Base-by-base conservation (phyloP, 1,284 basidiomycete genomes). In the Neonothopanus nambi region DNA sequence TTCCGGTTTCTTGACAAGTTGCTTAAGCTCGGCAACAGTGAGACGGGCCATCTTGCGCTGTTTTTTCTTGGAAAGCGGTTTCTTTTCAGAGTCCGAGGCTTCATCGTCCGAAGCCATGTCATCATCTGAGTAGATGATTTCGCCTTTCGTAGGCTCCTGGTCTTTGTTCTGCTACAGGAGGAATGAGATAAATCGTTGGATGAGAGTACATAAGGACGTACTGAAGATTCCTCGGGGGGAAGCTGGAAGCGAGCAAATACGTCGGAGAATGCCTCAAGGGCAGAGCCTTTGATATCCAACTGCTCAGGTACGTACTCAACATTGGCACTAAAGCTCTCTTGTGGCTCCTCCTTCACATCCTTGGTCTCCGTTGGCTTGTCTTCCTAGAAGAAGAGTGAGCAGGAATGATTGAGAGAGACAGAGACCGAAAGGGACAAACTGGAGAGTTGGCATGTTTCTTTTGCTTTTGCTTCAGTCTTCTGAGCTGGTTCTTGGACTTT, bases 1-100 rank as follows among this genome's bases (percentile, higher is more conserved):
- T 69, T 99, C 96, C 2, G 96, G 95, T 64, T 97, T 94, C 66
- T 91, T 88, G 54, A 98, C 95, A 45, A 98, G 83, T 63, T 97
- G 94, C 70, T 99, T 99, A 62, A 99, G 85, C 67, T 99, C 96
- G 0, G 97, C 92, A 8, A 99, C 96, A 1, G 91, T 94, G 2
- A 98, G 78, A 33, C 94, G 78, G 55, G 85, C 84, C 65, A 92
- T 74, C 71, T 94, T 94, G 56, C 91, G 86, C 60, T 89, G 89
- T 67, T 95, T 95, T 73, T 93, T 92, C 74, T 95, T 95, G 3
- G 92, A 95, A 13, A 95, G 72, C 0, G 88, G 86, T 64, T 87
- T 84, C 55, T 73, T 73, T 61, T 81, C 79, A 3, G 73, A 70
- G 54, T 84, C 83, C 8, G 79, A 80, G 56, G 46, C 52, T 38